Base-by-base conservation (phyloP, 1,284 basidiomycete species). In the Ganoderma meredithae region DNA sequence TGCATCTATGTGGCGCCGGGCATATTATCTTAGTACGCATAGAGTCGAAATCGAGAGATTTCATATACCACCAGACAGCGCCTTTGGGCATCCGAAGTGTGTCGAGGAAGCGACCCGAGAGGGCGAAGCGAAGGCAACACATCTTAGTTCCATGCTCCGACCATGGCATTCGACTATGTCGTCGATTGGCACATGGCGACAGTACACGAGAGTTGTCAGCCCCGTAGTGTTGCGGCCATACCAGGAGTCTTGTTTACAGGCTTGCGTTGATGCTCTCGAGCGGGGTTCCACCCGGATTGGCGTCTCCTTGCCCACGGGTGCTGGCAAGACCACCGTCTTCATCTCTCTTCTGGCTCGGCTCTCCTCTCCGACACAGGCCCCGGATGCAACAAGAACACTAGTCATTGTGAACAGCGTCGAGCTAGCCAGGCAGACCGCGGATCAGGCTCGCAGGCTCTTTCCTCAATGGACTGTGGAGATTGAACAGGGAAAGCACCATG, bases 241-340 rank as follows among this genome's bases (percentile, higher is more conserved):
- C 78, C 97, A 99, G 77, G 86, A 94, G 72, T 85, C 89, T n/a
- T 97, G 95, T 76, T 84, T 99, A 41, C 82, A 88, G 25, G 88
- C 94, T 3, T 98, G 96, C 76, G 82, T 92, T 2, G 84, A 87
- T 13, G 94, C 96, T 1, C 82, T 98, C 25, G 76, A 80, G 33
- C 77, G 81, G 31, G 88, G 89, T 17, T 85, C 81, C 36, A 88
- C 88, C 1, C 90, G 96, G 27, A 93, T 98, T 60, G 96, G 96
- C n/a, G 94, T 97, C 27, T 97, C 94, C 15, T 85, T 96, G 1
- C 96, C 96, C 12, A 98, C 97, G 25, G 95, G 95, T 13, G 90
- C 94, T 36, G 97, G 97, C 9, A 99, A 99, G 80, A 98, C 97
- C 0, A 95, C 94, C 0, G 93, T 97, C 67, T 99, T 97, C 81